Percentiles rank a stretch among this genome's conserved stretches.
Conservation (phyloP, 2,329 filamentous ascomycete species). For the Alternaria panax region DNA sequence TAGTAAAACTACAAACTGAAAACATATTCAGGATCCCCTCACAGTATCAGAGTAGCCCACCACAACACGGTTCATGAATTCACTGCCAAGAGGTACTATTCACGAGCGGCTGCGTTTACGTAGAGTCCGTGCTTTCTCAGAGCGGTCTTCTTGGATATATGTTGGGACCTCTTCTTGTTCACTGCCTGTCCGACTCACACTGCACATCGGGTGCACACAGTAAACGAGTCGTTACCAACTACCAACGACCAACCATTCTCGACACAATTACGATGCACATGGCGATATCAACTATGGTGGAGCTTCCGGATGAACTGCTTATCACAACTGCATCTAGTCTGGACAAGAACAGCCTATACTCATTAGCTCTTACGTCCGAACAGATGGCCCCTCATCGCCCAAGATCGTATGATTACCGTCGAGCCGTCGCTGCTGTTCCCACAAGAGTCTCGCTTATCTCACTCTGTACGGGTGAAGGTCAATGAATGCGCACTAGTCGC, state of each 20-base stretch:
- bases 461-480: neutral
- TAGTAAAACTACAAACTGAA: neutral
- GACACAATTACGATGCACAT: neutral
- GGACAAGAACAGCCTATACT: neutral
- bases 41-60: no score
- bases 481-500: neutral
- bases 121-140: no score
- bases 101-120: neutral
- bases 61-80: no score
- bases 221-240: neutral
- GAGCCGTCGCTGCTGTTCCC: neutral
- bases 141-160: no score
- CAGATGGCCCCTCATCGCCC: neutral
- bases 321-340: neutral
- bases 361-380: neutral
- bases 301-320: neutral
- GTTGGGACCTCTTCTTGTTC: neutral
- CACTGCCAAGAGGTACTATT: neutral
- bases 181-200: neutral
- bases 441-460: neutral
- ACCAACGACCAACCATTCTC: neutral
- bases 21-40: neutral
- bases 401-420: neutral
- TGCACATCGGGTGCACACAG: no score
- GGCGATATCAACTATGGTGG: neutral